Evolutionary conservation across 495 filamentous ascomycete species (phyloP), one percentile per base, ranked within the genome.

Genomic region (Recurvomyces mirabilis): DNA sequence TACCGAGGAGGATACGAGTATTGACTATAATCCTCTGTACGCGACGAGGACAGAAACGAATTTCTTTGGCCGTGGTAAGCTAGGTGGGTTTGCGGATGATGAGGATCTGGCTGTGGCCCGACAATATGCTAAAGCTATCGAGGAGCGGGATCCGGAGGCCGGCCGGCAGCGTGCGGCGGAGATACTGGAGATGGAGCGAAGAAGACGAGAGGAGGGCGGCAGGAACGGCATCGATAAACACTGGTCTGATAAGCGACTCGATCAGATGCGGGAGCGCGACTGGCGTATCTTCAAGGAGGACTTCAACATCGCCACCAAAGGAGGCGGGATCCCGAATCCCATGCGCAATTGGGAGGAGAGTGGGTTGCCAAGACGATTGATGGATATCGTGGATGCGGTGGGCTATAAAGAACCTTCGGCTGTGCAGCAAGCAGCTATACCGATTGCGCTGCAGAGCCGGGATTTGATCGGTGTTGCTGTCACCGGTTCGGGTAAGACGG

Each of bases 281-380:
- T 99, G 93, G 93, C 83, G 91, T 58, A 96, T 99, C 53, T 94
- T 99, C 73, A 96, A 96, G 68, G 93, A 96, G 65, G 91, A 99
- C 59, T 96, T 94, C 69, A 93, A 94, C 55, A 99, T 99, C 63
- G 70, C 74, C 28, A 95, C 87, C 14, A 94, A 94, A 62, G 81
- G 81, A 46, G 91, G 91, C 25, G 74, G 74, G 12, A 88, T 99
- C 33, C 91, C 91, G 1, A 87, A 94, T 49, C 91, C 91, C 1
- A 96, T 96, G 91, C 86, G 91, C 17, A 88, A 76, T 31, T 99
- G 91, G 91, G 61, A 75, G 33, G 91, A 99, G 60, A 91, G 86
- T 19, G 69, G 71, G 4, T 68, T 99, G 24, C 88, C 91, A 12
- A 77, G 77, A 55, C 74, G 79, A 1, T 58, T 99, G 19, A 71